Evolutionary conservation across 345 rosid genomes (phyloP).

Genomic region (Melaleuca alternifolia): DNA sequence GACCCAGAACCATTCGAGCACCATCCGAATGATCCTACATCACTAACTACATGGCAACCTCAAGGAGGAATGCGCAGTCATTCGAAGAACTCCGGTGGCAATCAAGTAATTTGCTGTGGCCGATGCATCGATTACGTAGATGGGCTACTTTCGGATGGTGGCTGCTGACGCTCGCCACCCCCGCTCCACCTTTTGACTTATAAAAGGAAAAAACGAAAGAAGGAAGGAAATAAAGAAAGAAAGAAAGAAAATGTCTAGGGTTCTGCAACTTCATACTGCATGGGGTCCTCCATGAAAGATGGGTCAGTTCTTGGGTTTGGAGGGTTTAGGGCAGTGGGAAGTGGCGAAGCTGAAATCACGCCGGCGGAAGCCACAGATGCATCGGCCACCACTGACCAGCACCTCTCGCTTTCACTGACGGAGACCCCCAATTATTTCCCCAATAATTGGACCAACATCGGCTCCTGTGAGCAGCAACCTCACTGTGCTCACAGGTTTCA

Average conservation of each 20-base stretch:
- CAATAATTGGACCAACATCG: not conserved
- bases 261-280: not conserved
- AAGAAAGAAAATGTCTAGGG: not conserved
- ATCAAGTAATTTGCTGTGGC: not conserved
- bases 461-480: not conserved
- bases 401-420: not conserved
- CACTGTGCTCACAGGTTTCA: not conserved
- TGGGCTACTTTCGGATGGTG: not conserved
- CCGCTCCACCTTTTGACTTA: not conserved
- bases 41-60: not conserved
- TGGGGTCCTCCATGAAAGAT: not conserved
- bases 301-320: not conserved
- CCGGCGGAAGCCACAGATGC: not conserved
- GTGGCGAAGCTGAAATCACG: not conserved
- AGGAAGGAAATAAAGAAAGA: not conserved
- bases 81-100: not conserved
- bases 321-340: not conserved
- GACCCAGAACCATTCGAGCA: not conserved
- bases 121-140: not conserved
- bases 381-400: not conserved
- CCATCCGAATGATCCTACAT: not conserved
- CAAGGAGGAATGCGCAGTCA: too few relatives aligned
- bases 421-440: not conserved
- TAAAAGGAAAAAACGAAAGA: not conserved
- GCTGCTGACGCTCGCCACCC: accelerated